Conservation (phyloP, 2,329 filamentous ascomycete species). For the Drechslera avenae region DNA sequence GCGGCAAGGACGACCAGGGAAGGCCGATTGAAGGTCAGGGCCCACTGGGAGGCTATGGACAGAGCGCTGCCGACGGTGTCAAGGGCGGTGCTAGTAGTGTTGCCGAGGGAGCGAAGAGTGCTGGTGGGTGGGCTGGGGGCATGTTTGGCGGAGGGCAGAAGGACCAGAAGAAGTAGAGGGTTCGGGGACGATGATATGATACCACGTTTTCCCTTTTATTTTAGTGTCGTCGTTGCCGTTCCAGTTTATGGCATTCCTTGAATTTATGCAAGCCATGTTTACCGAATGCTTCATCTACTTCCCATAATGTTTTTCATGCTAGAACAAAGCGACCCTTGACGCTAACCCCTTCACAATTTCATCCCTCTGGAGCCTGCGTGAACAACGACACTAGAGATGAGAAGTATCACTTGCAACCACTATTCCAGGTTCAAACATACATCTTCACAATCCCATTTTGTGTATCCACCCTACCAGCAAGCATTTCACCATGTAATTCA, state of each 20-base stretch:
- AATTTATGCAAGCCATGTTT: no score
- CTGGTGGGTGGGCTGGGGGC: slow-evolving; percentile 32
- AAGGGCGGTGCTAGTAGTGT: slow-evolving; percentile 34
- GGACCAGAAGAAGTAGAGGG: slow-evolving; percentile 23
- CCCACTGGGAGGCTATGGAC: slow-evolving; percentile 39
- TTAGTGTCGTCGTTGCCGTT: no score
- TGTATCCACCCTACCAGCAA: neutral
- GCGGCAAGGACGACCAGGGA: slow-evolving; percentile 67
- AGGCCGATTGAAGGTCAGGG: slow-evolving; percentile 49
- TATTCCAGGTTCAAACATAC: no score
- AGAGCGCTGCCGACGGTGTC: slow-evolving; percentile 39
- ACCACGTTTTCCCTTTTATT: neutral
- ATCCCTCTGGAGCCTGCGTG: no score
- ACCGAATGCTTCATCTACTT: no score
- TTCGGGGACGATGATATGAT: slow-evolving; percentile 1
- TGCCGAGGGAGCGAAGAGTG: slow-evolving; percentile 33
- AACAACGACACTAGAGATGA: no score
- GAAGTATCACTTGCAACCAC: no score
- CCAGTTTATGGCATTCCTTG: neutral
- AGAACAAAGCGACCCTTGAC: no score
- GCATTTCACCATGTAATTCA: neutral
- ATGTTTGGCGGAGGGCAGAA: slow-evolving; percentile 30
- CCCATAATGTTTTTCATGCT: no score
- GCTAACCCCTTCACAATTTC: no score
- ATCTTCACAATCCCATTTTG: neutral